Conservation (phyloP, 139 green algal species). For the Desmodesmus armatus region DNA sequence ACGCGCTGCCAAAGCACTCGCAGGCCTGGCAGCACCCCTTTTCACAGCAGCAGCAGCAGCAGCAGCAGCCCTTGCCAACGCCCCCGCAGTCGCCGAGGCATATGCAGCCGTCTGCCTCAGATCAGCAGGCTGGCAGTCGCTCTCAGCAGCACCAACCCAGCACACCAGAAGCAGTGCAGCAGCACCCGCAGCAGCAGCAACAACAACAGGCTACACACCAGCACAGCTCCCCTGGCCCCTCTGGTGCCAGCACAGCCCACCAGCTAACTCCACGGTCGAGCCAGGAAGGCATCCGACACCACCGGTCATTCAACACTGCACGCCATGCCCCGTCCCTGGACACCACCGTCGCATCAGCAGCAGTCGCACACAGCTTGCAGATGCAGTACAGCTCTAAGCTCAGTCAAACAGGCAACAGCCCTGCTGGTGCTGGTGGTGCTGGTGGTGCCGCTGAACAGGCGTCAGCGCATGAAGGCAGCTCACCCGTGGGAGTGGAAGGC, state of each 20-base stretch:
- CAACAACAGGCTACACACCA: not conserved
- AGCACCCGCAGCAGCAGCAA: not conserved
- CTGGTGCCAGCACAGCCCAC: not conserved
- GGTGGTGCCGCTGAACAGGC: not conserved
- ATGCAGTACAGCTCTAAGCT: no score
- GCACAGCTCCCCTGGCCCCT: not conserved
- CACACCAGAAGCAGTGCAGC: conserved; percentile 4
- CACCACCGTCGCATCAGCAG: conserved; percentile 1
- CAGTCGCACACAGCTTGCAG: conserved; percentile 20
- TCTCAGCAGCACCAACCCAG: not conserved
- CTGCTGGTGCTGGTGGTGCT: no score
- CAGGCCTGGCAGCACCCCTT: not conserved
- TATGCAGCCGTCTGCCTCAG: not conserved
- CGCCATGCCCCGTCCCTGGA: conserved; percentile 19
- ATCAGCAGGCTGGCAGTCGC: not conserved
- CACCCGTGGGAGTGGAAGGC: not conserved
- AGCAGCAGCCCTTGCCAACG: not conserved
- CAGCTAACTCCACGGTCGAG: not conserved
- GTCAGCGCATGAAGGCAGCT: not conserved
- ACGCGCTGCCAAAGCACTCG: no score
- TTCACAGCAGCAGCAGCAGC: not conserved
- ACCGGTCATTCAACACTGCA: conserved; percentile 6
- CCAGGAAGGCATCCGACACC: not conserved
- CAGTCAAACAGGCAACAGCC: no score
- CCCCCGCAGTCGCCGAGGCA: not conserved